Evolutionary conservation across 1,284 basidiomycete species (phyloP), one percentile per base, ranked within the genome.

Genomic region (Rhodotorula sp.): DNA sequence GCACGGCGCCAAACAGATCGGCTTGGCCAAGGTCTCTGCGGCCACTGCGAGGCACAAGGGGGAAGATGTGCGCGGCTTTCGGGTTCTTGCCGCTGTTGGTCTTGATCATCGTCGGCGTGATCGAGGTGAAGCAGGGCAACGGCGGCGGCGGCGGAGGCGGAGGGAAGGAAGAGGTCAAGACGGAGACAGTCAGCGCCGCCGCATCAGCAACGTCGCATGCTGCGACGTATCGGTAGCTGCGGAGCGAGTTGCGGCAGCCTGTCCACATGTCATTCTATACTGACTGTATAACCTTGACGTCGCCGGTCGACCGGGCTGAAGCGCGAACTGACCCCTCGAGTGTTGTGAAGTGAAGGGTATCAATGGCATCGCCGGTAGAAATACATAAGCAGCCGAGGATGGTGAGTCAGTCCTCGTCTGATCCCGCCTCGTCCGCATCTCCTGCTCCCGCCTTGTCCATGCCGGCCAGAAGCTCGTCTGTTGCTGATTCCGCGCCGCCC

Each of bases 391-490:
- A 13, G 16, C 8, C 40, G 40, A 44, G 16, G 11, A 11, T 13
- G 3, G 13, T 13, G 40, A 3, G 11, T 51, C 24, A 60, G 34
- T 65, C 64, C 34, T 65, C 72, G 34, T 70, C 72, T 20, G 66
- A 67, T 16, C 56, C 68, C 13, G 11, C 61, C 34, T 68, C 66
- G 15, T 53, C 58, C 28, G 37, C 57, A 11, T 63, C 57, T 44
- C 53, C 70, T 9, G 62, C 54, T 18, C 59, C 72, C 11, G 66
- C 71, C 46, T 56, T 60, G 37, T 64, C 62, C 64, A 72, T 59
- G n/a, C 65, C 68, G 2, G 70, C 67, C 6, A 72, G 62, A 26
- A 71, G 60, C 47, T 64, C 69, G 40, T 68, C 65, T 3, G 65
- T 68, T 5, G 64, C 70, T 1, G 63, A 64, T 34, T 67, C 70